Percentiles rank a stretch among this genome's conserved stretches.
Conservation (phyloP, 495 filamentous ascomycete genomes). For the Aspergillus coremiiformis region DNA sequence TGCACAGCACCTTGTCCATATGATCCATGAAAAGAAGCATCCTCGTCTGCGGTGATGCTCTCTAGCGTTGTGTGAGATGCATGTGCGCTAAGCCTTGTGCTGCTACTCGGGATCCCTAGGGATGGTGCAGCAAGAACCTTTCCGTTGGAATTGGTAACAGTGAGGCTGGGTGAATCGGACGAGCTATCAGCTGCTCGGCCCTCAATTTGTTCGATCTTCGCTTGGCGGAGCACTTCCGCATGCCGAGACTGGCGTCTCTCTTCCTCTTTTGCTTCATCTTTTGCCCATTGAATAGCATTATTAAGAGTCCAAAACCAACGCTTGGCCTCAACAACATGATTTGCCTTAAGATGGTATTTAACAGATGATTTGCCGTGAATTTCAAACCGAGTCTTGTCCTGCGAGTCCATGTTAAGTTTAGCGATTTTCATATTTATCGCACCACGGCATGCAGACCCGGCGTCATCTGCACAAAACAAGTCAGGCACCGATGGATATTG, state of each 20-base stretch:
- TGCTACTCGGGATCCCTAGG: conserved; percentile 27
- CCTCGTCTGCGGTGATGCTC: conserved; percentile 44
- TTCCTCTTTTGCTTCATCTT: conserved; percentile 90
- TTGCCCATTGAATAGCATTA: conserved; percentile 96
- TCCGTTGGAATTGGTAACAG: conserved; percentile 27
- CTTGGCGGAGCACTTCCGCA: conserved; percentile 68
- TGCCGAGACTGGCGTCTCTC: conserved; percentile 65
- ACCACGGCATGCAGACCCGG: conserved; percentile 67
- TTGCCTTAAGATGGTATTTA: conserved; percentile 94
- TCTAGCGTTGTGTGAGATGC: conserved; percentile 47
- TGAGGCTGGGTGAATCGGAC: conserved; percentile 23
- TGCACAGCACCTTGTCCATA: conserved; percentile 52
- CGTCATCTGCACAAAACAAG: conserved; percentile 54
- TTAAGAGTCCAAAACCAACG: conserved; percentile 94
- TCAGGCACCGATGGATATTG: not conserved
- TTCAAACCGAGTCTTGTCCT: conserved; percentile 95
- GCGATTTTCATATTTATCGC: conserved; percentile 99
- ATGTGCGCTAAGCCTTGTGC: conserved; percentile 36
- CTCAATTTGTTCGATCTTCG: conserved; percentile 56
- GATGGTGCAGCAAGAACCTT: conserved; percentile 34
- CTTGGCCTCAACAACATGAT: conserved; percentile 63
- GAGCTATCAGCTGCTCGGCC: conserved; percentile 25
- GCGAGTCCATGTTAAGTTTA: conserved; percentile 85
- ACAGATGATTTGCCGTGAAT: conserved; percentile 98
- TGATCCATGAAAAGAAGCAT: conserved; percentile 46